phyloP scores from a whole-genome alignment of 129 eudicot genomes.

The Rutidosis leptorrhynchoides region DNA sequence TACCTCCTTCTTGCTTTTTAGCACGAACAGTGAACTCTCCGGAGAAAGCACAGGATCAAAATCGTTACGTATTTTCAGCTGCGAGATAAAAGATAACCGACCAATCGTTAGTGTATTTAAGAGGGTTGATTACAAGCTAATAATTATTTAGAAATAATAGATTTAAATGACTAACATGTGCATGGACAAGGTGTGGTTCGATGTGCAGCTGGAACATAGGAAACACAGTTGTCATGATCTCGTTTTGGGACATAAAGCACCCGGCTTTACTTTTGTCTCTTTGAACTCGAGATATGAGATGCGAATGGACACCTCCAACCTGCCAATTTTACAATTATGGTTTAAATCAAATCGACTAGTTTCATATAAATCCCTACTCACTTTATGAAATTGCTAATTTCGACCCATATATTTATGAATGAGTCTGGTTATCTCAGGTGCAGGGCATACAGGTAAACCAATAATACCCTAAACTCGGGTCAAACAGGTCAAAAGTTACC shows the following conservation, averaged over 20 bases:
- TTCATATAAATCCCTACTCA: not conserved
- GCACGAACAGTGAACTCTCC: slow-evolving; percentile 91
- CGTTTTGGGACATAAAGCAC: slow-evolving; percentile 82
- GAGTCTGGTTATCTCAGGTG: not conserved
- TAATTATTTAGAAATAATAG: not conserved
- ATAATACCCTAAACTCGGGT: not conserved
- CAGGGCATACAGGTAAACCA: not conserved
- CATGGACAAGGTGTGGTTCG: slow-evolving; percentile 98
- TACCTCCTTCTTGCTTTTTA: slow-evolving; percentile 92
- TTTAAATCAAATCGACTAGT: not conserved
- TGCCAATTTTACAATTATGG: slow-evolving; percentile 31
- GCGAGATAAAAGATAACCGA: slow-evolving; percentile 30
- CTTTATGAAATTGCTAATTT: not conserved
- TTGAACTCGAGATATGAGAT: slow-evolving; percentile 96
- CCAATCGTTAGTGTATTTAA: not conserved
- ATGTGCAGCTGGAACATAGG: slow-evolving; percentile 99
- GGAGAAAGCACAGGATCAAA: slow-evolving; percentile 98
- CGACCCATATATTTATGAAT: not conserved
- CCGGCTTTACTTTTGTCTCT: slow-evolving; percentile 92
- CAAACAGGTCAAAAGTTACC: not conserved
- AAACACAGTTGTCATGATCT: slow-evolving; percentile 91
- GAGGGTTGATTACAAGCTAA: not conserved
- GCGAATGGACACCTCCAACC: slow-evolving; percentile 99
- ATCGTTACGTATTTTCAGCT: slow-evolving; percentile 94
- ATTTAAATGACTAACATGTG: slow-evolving; percentile 68